Base-by-base conservation (phyloP, 1,284 basidiomycete genomes). In the Apiotrichum laibachii region DNA sequence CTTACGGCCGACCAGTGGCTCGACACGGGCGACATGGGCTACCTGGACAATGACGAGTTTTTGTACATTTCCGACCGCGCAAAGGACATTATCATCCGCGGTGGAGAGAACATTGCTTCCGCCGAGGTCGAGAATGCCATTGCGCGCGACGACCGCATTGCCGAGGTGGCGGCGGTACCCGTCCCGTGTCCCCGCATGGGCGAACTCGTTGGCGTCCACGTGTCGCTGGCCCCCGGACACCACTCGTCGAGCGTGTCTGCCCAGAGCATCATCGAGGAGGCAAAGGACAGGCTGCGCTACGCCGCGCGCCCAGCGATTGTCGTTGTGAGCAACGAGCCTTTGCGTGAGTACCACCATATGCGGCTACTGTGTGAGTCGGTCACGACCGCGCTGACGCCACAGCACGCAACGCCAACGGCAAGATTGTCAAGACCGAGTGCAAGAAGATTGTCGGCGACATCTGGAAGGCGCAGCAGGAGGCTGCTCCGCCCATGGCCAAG, bases 21-120 rank as follows among this genome's bases (percentile, higher is more conserved):
- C n/a, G 69, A 76, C 64, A 71, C 74, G 5, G 74, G 74, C 19
- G 74, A 76, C 66, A 54, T 70, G 1, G 75, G 63, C 5, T 67
- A 49, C 51, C 40, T 73, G 16, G 75, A 75, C 55, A 47, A 63
- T 10, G 69, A 73, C 1, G 69, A 68, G 6, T 74, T 71, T 57
- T 35, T 76, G 39, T 72, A 68, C 55, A 71, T 76, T 56, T 62
- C 67, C 40, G 73, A 77, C 56, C 58, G 73, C 7, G 61, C 49
- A 12, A 63, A 63, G 42, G 74, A 76, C 59, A 67, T 76, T 45
- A 76, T 76, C 47, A 73, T 76, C 34, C 72, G 74, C 1, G 74
- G 74, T 21, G 74, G 74, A 1, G 74, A 76, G 59, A 76, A 76
- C 49, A 71, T 75, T 59, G 56, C 70, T 0, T 72, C 70, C 3